Evolutionary conservation across 768 basidiomycete species (phyloP).

Genomic region (Hortiboletus flavorubellus): DNA sequence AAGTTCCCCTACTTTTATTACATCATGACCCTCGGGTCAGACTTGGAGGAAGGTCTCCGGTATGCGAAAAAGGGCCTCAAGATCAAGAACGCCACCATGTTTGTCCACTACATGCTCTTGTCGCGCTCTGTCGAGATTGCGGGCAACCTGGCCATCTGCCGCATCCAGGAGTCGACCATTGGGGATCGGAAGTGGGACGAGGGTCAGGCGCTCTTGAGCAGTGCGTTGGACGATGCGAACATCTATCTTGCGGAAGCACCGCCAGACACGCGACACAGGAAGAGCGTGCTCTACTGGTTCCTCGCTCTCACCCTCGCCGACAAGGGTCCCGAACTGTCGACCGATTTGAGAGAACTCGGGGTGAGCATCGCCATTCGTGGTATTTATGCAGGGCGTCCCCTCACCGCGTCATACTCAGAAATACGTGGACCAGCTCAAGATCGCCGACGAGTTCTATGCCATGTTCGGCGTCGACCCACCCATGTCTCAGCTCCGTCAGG

Average conservation of each 20-base stretch:
- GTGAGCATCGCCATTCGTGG: conserved; percentile 28
- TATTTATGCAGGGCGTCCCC: not conserved
- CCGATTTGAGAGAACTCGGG: conserved; percentile 49
- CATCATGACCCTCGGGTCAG: conserved; percentile 48
- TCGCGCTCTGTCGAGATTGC: conserved; percentile 63
- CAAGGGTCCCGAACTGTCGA: conserved; percentile 47
- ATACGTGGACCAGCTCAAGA: conserved; percentile 42
- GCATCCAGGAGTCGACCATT: conserved; percentile 42
- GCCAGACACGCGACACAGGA: conserved; percentile 60
- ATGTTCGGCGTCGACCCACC: conserved; percentile 46
- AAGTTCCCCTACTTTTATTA: conserved; percentile 64
- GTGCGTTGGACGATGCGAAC: conserved; percentile 59
- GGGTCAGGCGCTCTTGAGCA: conserved; percentile 57
- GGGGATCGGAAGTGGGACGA: conserved; percentile 51
- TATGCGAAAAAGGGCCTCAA: conserved; percentile 66
- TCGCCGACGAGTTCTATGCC: conserved; percentile 50
- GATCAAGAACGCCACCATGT: conserved; percentile 50
- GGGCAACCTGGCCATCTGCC: conserved; percentile 49
- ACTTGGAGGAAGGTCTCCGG: conserved; percentile 50
- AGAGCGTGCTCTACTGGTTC: conserved; percentile 57
- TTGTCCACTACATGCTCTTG: conserved; percentile 53
- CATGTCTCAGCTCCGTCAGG: conserved; percentile 50
- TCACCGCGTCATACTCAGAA: conserved; percentile 17
- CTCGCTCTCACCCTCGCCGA: conserved; percentile 51
- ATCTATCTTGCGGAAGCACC: conserved; percentile 53